Base-by-base conservation (phyloP, 1,139 yeast species). In the Candida albicans region DNA sequence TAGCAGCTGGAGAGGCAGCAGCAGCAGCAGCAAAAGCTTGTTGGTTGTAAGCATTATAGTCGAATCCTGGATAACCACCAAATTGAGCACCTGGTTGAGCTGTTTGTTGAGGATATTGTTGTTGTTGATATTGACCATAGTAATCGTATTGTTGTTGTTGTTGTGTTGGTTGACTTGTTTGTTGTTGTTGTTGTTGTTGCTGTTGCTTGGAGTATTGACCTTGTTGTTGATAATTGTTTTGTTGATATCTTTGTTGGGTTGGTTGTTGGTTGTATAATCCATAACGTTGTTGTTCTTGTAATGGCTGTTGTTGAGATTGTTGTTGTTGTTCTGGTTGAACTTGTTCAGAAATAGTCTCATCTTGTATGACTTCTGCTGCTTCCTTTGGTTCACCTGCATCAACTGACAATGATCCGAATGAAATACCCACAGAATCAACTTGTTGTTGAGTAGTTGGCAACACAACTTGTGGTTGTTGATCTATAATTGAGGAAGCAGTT, bases 351-450 rank as follows among this genome's bases (percentile, higher is more conserved):
- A 40, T 46, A 35, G 46, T 48, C 34, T 45, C 46, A 39, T 42
- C 39, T 32, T 40, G 43, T 12, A 46, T 40, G 32, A 42, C 52
- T 45, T 52, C 52, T 34, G 52, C 45, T 33, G 45, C 49, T 37
- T 39, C 37, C 15, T 55, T 55, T 29, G 49, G 52, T 39, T 72
- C 72, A 38, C 77, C 82, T 37, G 69, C 22, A 18, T 18, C 74
- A 52, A 77, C 67, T 33, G 80, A 68, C 62, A 82, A 71, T 13
- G 86, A 79, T 42, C 90, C 89, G 56, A 84, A 84, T 42, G 86
- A 84, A 44, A 84, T 85, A 52, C 87, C 88, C 41, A 81, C 82
- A 46, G 79, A 72, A 56, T 77, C 77, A 37, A 72, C 68, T 50
- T 73, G 67, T 49, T 73, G 68, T 39, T 73, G 61, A 40, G 75